phyloP scores from a whole-genome alignment of 2,329 filamentous ascomycete genomes.

The Diplodia sapinea region DNA sequence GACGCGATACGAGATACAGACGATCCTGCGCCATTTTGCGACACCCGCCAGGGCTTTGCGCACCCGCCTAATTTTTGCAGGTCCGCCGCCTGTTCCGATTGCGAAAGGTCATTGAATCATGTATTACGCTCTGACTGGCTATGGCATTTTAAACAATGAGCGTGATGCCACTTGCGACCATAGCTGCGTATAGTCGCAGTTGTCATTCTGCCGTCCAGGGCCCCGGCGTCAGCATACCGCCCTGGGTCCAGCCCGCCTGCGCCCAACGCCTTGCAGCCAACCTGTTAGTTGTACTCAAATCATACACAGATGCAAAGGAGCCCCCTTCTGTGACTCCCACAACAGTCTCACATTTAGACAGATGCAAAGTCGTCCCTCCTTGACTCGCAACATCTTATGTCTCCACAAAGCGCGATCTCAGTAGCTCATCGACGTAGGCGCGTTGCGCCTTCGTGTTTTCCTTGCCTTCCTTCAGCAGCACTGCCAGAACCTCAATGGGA shows the following conservation, averaged over 20 bases:
- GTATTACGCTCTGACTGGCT: neutral
- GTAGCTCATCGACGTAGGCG: constrained; percentile 75
- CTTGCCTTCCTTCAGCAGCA: constrained; percentile 72
- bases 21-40: constrained; percentile 20
- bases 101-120: constrained; percentile 4
- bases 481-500: constrained; percentile 86
- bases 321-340: neutral
- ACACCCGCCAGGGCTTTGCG: neutral
- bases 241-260: constrained; percentile 8
- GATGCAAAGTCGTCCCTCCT: neutral
- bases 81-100: constrained; percentile 10
- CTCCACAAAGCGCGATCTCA: constrained; percentile 57
- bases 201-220: neutral
- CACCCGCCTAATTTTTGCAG: constrained; percentile 9
- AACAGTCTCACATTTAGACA: neutral
- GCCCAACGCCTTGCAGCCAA: constrained; percentile 26
- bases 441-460: constrained; percentile 63
- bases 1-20: constrained; percentile 24
- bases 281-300: neutral
- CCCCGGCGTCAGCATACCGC: constrained; percentile 14
- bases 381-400: constrained; percentile 34
- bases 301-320: neutral
- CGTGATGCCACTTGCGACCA: neutral
- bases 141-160: constrained; percentile 6
- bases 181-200: neutral